A percentile compares a stretch with the other conserved stretches of the same genome.
Conservation (phyloP, 73 alveolate species). For the Tetrahymena thermophila region DNA sequence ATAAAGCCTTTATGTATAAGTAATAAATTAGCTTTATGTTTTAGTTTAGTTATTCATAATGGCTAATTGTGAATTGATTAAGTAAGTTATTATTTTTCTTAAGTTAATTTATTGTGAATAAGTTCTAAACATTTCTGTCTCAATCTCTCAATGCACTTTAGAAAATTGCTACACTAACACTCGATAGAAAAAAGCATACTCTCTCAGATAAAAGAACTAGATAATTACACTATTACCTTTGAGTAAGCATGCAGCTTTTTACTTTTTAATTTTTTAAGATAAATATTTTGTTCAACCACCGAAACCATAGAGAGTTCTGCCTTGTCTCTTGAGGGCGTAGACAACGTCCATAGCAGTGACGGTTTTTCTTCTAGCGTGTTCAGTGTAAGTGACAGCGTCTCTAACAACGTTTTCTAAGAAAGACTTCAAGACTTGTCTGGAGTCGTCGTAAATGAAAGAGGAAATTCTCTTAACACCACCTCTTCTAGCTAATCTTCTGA, state of each 20-base stretch:
- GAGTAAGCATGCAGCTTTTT: not conserved
- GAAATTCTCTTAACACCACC: conserved; percentile 88
- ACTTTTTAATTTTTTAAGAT: not conserved
- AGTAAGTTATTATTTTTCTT: not conserved
- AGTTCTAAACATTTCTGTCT: not conserved
- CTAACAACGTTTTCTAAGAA: conserved; percentile 71
- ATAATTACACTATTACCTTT: not conserved
- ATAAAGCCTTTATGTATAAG: not conserved
- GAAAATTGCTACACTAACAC: not conserved
- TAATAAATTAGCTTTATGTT: not conserved
- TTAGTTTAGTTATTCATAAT: not conserved
- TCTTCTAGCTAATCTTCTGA: conserved; percentile 90
- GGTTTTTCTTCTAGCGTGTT: conserved; percentile 82
- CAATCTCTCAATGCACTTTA: not conserved
- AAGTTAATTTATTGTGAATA: not conserved
- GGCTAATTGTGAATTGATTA: not conserved
- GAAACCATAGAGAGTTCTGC: conserved; percentile 77
- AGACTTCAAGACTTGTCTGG: conserved; percentile 63
- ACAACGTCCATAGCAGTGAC: conserved; percentile 82
- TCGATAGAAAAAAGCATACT: not conserved
- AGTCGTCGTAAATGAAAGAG: conserved; percentile 70
- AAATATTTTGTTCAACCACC: conserved; percentile 38
- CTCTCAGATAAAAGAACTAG: not conserved
- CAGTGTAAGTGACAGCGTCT: conserved; percentile 75
- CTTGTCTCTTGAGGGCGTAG: conserved; percentile 74